Percentiles rank a stretch among this genome's conserved stretches.
Conservation (phyloP, 2,329 filamentous ascomycete species). For the Sarocladium strictum region DNA sequence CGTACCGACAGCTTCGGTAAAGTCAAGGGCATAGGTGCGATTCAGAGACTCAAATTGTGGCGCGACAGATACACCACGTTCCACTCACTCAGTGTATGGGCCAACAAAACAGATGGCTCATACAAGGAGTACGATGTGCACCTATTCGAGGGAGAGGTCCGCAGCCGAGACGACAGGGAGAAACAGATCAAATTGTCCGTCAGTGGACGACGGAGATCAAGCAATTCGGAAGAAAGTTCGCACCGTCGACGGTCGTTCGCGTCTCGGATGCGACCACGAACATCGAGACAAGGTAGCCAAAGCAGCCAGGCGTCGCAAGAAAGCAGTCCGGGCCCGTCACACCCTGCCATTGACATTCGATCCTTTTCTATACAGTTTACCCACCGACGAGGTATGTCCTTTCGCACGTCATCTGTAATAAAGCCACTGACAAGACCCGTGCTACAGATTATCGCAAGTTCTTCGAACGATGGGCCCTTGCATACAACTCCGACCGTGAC, state of each 20-base stretch:
- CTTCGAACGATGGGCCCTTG: conserved; percentile 38
- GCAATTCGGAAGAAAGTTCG: conserved; percentile 29
- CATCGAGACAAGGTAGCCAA: conserved; percentile 14
- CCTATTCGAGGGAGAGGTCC: conserved; percentile 40
- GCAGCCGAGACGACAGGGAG: conserved; percentile 38
- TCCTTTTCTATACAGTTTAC: conserved; percentile 46
- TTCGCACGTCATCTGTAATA: too few species aligned
- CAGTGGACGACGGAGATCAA: conserved; percentile 31
- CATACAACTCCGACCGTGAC: conserved; percentile 39
- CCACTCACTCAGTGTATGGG: conserved; percentile 42
- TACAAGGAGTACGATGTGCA: conserved; percentile 44
- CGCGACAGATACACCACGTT: conserved; percentile 40
- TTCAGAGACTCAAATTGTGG: conserved; percentile 48
- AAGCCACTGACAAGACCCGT: not conserved
- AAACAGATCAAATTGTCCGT: conserved; percentile 39
- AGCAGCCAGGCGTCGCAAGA: conserved; percentile 1
- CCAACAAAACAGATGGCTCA: conserved; percentile 38
- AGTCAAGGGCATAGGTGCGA: conserved; percentile 43
- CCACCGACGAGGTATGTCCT: conserved; percentile 39
- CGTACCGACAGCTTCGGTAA: conserved; percentile 45
- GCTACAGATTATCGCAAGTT: conserved; percentile 40
- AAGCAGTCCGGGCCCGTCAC: conserved; percentile 10
- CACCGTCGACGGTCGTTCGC: conserved; percentile 37
- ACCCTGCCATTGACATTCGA: conserved; percentile 33
- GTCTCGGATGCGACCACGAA: conserved; percentile 34